Conservation (phyloP, 2,329 filamentous ascomycete species). For the Cladophialophora bantiana region DNA sequence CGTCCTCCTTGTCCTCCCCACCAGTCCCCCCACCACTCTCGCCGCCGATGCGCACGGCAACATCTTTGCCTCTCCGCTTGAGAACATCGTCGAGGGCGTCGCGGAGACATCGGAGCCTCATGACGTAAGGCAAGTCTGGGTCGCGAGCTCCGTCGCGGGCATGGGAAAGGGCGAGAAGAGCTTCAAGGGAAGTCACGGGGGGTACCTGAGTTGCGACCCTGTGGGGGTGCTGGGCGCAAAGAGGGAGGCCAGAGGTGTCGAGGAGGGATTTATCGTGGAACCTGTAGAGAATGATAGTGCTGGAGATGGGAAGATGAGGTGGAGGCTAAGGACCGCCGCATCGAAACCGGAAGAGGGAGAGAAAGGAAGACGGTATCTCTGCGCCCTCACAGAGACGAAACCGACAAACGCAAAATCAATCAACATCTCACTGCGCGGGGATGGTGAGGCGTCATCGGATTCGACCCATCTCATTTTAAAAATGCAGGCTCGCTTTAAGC, state of each 20-base stretch:
- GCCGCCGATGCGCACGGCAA: constrained; percentile 86
- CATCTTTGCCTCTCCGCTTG: constrained; percentile 80
- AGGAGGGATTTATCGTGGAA: constrained; percentile 38
- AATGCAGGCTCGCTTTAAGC: constrained; percentile 96
- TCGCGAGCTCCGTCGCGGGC: constrained; percentile 82
- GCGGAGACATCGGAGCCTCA: constrained; percentile 89
- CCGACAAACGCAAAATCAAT: constrained; percentile 31
- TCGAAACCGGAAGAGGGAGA: constrained; percentile 28
- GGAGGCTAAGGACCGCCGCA: constrained; percentile 30
- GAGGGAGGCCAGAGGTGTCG: constrained; percentile 44
- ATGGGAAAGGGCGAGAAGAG: constrained; percentile 70
- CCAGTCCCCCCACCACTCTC: constrained; percentile 74
- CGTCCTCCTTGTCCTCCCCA: constrained; percentile 80
- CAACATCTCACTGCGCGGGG: constrained; percentile 38
- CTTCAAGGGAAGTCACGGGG: constrained; percentile 90
- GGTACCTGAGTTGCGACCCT: constrained; percentile 56
- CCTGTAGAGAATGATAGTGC: background rate
- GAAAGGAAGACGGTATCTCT: constrained; percentile 30
- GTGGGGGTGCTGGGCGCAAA: constrained; percentile 39
- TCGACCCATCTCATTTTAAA: constrained; percentile 63
- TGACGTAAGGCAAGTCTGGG: constrained; percentile 94
- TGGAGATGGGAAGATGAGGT: constrained; percentile 23
- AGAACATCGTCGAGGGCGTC: constrained; percentile 87
- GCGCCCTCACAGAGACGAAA: constrained; percentile 22
- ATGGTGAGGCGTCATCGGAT: constrained; percentile 30